phyloP scores from a whole-genome alignment of 495 filamentous ascomycete genomes.

The Xylaria longipes region DNA sequence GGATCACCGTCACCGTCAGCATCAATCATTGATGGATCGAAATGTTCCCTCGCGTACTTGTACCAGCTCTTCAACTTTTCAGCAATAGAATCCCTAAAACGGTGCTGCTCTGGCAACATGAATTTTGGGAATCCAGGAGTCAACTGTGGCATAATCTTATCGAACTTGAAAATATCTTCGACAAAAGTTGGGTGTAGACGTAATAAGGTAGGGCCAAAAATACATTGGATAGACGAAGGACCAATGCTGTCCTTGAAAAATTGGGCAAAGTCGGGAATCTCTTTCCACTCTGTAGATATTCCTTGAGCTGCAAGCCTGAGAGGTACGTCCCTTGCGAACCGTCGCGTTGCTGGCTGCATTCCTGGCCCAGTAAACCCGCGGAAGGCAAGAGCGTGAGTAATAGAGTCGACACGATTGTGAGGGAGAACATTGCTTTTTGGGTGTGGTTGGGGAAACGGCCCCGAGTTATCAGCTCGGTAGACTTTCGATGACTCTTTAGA shows the following conservation, averaged over 20 bases:
- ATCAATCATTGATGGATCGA: slow-evolving; percentile 5
- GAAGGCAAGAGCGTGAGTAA: slow-evolving; percentile 5
- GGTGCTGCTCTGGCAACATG: slow-evolving; percentile 10
- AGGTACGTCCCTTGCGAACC: neutral
- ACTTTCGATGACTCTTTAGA: slow-evolving; percentile 14
- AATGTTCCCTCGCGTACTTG: slow-evolving; percentile 18
- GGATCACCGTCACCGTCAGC: slow-evolving; percentile 24
- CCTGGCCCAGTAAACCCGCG: slow-evolving; percentile 8
- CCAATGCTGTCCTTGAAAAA: slow-evolving; percentile 19
- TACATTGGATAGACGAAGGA: slow-evolving; percentile 6
- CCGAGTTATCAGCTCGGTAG: slow-evolving; percentile 19
- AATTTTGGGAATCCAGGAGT: slow-evolving; percentile 12
- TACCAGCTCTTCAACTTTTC: slow-evolving; percentile 21
- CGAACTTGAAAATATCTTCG: slow-evolving; percentile 19
- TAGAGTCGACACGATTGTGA: slow-evolving; percentile 13
- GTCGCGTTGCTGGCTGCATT: neutral
- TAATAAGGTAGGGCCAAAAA: slow-evolving; percentile 20
- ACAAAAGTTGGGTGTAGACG: slow-evolving; percentile 11
- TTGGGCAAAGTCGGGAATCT: slow-evolving; percentile 18
- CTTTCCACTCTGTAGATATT: slow-evolving; percentile 18
- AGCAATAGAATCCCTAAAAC: slow-evolving; percentile 9
- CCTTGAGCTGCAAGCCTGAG: neutral
- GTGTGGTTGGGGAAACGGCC: slow-evolving; percentile 13
- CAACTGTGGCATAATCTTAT: slow-evolving; percentile 7
- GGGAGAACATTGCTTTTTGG: slow-evolving; percentile 16